Percentiles rank a stretch among this genome's conserved stretches.
Evolutionary conservation across 2,329 filamentous ascomycete genomes (phyloP).

Genomic region (Fusarium neocosmosporiellum): DNA sequence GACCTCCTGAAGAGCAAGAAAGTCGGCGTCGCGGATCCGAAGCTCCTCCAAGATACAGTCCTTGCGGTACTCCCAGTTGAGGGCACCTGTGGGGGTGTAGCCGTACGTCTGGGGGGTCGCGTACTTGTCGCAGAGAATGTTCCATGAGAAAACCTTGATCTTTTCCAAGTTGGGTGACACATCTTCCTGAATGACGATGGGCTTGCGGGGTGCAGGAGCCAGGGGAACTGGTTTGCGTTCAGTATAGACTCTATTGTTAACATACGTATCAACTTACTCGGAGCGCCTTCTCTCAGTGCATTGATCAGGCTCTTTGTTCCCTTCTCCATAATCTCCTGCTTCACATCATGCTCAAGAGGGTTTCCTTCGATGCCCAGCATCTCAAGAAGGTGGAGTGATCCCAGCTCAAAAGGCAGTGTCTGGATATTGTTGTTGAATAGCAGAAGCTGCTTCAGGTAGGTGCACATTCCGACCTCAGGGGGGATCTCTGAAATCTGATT

Average conservation of each 20-base stretch:
- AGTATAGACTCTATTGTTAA: slow-evolving; percentile 19
- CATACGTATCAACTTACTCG: slow-evolving; percentile 69
- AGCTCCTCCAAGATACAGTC: slow-evolving; percentile 87
- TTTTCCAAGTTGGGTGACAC: slow-evolving; percentile 70
- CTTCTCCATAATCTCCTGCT: slow-evolving; percentile 85
- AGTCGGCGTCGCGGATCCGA: slow-evolving; percentile 81
- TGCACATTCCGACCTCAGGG: slow-evolving; percentile 95
- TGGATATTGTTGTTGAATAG: slow-evolving; percentile 92
- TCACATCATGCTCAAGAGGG: slow-evolving; percentile 79
- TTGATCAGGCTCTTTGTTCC: slow-evolving; percentile 88
- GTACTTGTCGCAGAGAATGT: slow-evolving; percentile 94
- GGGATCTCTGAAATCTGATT: slow-evolving; percentile 88
- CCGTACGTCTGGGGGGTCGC: slow-evolving; percentile 88
- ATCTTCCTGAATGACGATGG: slow-evolving; percentile 81
- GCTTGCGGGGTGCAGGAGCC: slow-evolving; percentile 80
- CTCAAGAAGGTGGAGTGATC: slow-evolving; percentile 88
- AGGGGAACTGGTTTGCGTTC: slow-evolving; percentile 70
- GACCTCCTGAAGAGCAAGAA: slow-evolving; percentile 93
- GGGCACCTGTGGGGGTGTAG: slow-evolving; percentile 84
- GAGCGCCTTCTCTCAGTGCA: slow-evolving; percentile 84
- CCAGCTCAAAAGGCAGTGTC: slow-evolving; percentile 85
- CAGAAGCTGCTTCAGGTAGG: slow-evolving; percentile 85
- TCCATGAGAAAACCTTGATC: slow-evolving; percentile 91
- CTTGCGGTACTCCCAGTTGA: slow-evolving; percentile 89
- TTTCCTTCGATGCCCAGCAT: slow-evolving; percentile 94